Evolutionary conservation across 768 basidiomycete genomes (phyloP).

Genomic region (Coprinellus micaceus): DNA sequence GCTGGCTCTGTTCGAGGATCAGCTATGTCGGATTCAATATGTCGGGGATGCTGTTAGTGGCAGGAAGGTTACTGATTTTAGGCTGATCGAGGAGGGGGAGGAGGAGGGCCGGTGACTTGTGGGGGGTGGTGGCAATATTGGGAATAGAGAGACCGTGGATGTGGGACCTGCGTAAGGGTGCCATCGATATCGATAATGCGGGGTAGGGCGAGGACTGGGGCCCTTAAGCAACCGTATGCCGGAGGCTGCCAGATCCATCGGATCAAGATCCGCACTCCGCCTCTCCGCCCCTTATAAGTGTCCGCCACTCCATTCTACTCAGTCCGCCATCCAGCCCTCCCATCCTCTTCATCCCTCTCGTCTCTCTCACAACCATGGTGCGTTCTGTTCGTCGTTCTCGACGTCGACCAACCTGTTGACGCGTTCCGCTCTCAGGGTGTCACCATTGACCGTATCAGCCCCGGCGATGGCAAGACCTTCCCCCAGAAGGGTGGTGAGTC

Average conservation of each 20-base stretch:
- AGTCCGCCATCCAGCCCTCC: slow-evolving; percentile 22
- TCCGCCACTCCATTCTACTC: slow-evolving; percentile 14
- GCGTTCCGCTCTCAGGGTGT: slow-evolving; percentile 54
- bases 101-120: slow-evolving; percentile 9
- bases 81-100: not conserved
- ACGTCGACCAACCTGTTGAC: slow-evolving; percentile 30
- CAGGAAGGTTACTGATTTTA: slow-evolving; percentile 5
- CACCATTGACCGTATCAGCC: slow-evolving; percentile 49
- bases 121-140: slow-evolving; percentile 7
- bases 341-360: slow-evolving; percentile 5
- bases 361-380: not conserved
- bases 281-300: slow-evolving; percentile 44
- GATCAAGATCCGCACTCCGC: slow-evolving; percentile 79
- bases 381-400: slow-evolving; percentile 16
- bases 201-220: not conserved
- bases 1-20: not conserved
- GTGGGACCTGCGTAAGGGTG: slow-evolving; percentile 12
- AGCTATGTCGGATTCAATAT: not conserved
- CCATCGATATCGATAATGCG: slow-evolving; percentile 30
- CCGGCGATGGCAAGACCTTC: slow-evolving; percentile 62
- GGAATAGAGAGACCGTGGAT: slow-evolving; percentile 1
- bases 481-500: slow-evolving; percentile 69
- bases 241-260: slow-evolving; percentile 45
- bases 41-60: slow-evolving; percentile 3
- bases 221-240: slow-evolving; percentile 13